These are phyloP conservation scores for Sordaria brevicollis DNA, from an alignment of 495 filamentous ascomycete species.

Conservation along the genomic window DNA sequence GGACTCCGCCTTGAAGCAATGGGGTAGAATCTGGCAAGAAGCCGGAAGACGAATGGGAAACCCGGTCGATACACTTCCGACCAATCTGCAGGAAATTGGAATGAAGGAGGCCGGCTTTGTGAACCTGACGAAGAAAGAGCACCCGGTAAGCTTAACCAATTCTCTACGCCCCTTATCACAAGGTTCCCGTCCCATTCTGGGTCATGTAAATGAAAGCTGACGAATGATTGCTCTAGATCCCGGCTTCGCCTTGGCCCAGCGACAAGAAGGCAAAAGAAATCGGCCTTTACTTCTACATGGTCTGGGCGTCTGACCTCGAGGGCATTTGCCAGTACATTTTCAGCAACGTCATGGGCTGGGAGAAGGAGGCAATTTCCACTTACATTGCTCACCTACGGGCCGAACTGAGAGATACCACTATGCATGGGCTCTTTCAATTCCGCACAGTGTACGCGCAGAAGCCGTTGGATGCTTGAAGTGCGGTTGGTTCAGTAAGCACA, in stretches of 20 bases:
- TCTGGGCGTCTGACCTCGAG: not conserved
- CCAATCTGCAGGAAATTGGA: slow-evolving; percentile 7
- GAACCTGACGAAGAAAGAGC: not conserved
- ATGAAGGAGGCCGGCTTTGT: slow-evolving; percentile 18
- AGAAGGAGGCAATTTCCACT: slow-evolving; percentile 4
- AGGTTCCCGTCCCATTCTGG: not conserved
- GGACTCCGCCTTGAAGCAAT: slow-evolving; percentile 5
- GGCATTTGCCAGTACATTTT: slow-evolving; percentile 14
- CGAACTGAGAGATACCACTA: slow-evolving; percentile 8
- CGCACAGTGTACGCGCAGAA: slow-evolving; percentile 22
- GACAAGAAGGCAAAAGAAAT: not conserved
- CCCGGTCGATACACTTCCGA: slow-evolving; percentile 8
- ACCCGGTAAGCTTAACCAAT: not conserved
- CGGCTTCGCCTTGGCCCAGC: not conserved
- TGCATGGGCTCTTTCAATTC: slow-evolving; percentile 6
- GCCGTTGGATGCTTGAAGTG: slow-evolving; percentile 4
- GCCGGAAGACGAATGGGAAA: slow-evolving; percentile 14
- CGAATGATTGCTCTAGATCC: not conserved
- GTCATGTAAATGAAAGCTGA: not conserved
- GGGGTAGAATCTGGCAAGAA: slow-evolving; percentile 13
- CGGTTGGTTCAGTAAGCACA: too few species aligned
- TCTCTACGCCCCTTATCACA: not conserved
- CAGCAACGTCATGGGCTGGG: slow-evolving; percentile 20
- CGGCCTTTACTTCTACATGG: not conserved
- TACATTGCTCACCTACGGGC: slow-evolving; percentile 9